Evolutionary conservation across 1,284 basidiomycete species (phyloP), one percentile per base, ranked within the genome.

Genomic region (Leccinum pachyderme): DNA sequence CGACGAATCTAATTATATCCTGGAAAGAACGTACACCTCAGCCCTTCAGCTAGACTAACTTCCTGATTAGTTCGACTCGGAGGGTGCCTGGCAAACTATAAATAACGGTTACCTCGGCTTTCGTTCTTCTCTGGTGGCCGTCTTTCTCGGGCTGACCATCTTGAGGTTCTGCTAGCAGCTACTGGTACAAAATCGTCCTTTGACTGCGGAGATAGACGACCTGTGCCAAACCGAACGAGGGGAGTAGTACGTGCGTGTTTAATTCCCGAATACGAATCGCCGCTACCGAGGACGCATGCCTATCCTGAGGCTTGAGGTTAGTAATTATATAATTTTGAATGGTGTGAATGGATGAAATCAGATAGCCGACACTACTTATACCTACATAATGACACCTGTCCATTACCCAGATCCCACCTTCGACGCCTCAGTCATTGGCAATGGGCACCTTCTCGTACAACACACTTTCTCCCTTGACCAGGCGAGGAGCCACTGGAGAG

Each of bases 401-500:
- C 18, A 39, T 22, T 2, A 33, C 32, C 32, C 37, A 39, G 46
- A 7, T 13, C 9, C 29, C 24, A 12, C 6, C 6, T 12, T 15
- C 39, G 22, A 41, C 39, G 15, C 31, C 22, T 11, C 54, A 3
- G 18, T 18, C 18, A 18, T 18, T 18, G 18, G 18, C 18, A 18
- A 69, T 66, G 67, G 15, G 47, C 0, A 3, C 37, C 18, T 32
- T 53, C 8, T 44, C 53, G 15, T 32, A 51, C 12, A 2, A 51
- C 39, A 32, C 45, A 11, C 3, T 48, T 47, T 57, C 50, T 11
- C 39, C 2, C 27, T 9, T 54, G 3, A 25, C 29, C 1, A 61
- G 56, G 32, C 63, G 70, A 46, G 39, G 4, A 24, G 59, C 54
- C 3, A 63, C 66, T 3, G 68, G 68, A 59, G 53, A 68, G 55